Percentiles rank a stretch among this genome's conserved stretches.
Conservation (phyloP, 768 basidiomycete species). For the Termitomyces sp. region DNA sequence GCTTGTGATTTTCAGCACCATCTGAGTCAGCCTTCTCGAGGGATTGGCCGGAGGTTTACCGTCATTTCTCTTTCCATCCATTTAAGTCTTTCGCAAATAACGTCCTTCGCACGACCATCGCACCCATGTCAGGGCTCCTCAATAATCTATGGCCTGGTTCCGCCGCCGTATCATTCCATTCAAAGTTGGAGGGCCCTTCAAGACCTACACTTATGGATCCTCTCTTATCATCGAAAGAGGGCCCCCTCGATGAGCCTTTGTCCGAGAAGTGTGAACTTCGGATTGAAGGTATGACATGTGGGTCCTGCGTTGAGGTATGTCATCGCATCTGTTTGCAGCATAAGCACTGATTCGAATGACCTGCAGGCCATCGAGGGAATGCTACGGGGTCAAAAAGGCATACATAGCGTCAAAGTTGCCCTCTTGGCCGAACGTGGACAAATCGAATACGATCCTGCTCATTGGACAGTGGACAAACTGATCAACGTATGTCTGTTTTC, state of each 20-base stretch:
- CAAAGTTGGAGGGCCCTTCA: constrained; percentile 8
- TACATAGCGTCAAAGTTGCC: constrained; percentile 88
- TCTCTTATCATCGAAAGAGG: constrained; percentile 13
- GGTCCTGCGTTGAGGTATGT: constrained; percentile 81
- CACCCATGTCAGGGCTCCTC: constrained; percentile 11
- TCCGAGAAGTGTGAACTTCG: constrained; percentile 68
- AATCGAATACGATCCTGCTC: constrained; percentile 78
- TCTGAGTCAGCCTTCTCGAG: neutral
- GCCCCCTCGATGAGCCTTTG: constrained; percentile 17
- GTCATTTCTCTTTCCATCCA: neutral
- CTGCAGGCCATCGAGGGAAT: constrained; percentile 78
- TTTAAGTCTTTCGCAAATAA: neutral
- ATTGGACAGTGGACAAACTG: constrained; percentile 82
- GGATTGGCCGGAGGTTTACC: neutral
- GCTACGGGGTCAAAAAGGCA: constrained; percentile 81
- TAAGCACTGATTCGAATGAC: neutral
- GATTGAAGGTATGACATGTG: constrained; percentile 90
- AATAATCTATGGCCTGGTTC: constrained; percentile 16
- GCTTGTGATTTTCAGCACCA: neutral
- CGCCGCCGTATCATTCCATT: constrained; percentile 5
- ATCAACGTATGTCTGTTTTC: constrained; percentile 47
- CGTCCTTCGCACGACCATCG: neutral
- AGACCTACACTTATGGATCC: neutral
- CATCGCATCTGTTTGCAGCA: neutral
- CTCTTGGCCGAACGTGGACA: constrained; percentile 93